Percentiles rank a stretch among this genome's conserved stretches.
These are phyloP conservation scores for Nepenthes mirabilis DNA, from an alignment of 148 eudicot genomes.

Conservation along the genomic window DNA sequence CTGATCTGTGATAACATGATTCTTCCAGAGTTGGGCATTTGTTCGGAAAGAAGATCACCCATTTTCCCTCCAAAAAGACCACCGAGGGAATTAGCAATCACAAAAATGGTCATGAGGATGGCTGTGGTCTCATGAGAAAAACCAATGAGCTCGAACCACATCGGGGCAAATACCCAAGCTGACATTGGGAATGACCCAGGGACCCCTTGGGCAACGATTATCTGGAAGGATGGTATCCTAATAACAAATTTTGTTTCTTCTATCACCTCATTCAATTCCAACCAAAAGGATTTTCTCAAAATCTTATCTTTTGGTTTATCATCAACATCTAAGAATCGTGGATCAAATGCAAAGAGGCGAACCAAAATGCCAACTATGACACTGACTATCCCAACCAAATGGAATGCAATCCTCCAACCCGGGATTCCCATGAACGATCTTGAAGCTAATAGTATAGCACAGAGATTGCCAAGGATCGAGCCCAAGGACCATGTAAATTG, in stretches of 20 bases:
- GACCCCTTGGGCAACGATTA: conserved; percentile 68
- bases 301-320: conserved; percentile 12
- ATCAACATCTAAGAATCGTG: conserved; percentile 22
- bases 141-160: conserved; percentile 94
- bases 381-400: conserved; percentile 61
- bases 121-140: conserved; percentile 70
- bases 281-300: conserved; percentile 18
- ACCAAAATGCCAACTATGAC: conserved; percentile 59
- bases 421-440: conserved; percentile 54
- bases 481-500: conserved; percentile 49
- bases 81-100: conserved; percentile 42
- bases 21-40: conserved; percentile 58
- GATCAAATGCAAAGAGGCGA: conserved; percentile 62
- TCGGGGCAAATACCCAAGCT: conserved; percentile 50
- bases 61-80: conserved; percentile 64
- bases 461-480: conserved; percentile 49
- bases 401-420: conserved; percentile 82
- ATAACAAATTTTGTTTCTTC: conserved; percentile 52
- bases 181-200: conserved; percentile 77
- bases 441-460: conserved; percentile 46
- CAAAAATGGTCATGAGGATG: conserved; percentile 38
- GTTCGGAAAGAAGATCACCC: conserved; percentile 51
- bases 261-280: conserved; percentile 33
- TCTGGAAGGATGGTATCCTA: conserved; percentile 54
- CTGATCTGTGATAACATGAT: conserved; percentile 71